A percentile compares a stretch with the other conserved stretches of the same genome.
Evolutionary conservation across 495 filamentous ascomycete genomes (phyloP).

Genomic region (Daldinia grandis): DNA sequence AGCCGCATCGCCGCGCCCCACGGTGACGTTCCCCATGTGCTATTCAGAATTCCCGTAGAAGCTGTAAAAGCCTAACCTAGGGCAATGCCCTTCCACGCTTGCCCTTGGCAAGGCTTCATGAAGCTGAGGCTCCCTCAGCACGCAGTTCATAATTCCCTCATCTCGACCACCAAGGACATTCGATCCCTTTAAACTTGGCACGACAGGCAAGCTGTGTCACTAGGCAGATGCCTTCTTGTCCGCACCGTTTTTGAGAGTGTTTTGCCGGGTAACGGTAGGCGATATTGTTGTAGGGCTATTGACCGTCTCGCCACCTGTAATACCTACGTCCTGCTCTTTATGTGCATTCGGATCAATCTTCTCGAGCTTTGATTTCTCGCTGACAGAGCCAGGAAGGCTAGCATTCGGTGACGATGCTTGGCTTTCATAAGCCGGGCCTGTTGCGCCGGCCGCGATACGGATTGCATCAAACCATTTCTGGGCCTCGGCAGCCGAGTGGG

Average conservation of each 20-base stretch:
- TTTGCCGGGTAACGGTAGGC: slow-evolving; percentile 32
- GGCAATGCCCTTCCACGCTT: not conserved
- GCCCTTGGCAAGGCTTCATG: not conserved
- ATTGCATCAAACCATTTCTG: slow-evolving; percentile 85
- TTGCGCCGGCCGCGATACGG: slow-evolving; percentile 53
- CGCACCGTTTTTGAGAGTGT: slow-evolving; percentile 24
- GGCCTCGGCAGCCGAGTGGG: slow-evolving; percentile 76
- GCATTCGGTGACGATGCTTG: slow-evolving; percentile 34
- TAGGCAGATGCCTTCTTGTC: slow-evolving; percentile 43
- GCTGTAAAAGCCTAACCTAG: not conserved
- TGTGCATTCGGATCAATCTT: slow-evolving; percentile 36
- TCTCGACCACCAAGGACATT: slow-evolving; percentile 2
- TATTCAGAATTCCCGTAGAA: not conserved
- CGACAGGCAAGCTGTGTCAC: slow-evolving; percentile 10
- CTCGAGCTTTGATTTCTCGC: slow-evolving; percentile 23
- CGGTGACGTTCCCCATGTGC: not conserved
- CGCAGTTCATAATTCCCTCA: not conserved
- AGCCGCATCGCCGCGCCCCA: slow-evolving; percentile 16
- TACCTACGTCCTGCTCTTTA: slow-evolving; percentile 50
- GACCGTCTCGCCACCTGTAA: slow-evolving; percentile 49
- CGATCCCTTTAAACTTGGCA: slow-evolving; percentile 6
- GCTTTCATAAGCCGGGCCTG: slow-evolving; percentile 45
- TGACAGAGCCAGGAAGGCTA: slow-evolving; percentile 13
- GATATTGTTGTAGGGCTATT: slow-evolving; percentile 48
- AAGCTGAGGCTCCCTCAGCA: not conserved